These are phyloP conservation scores for Pythium biforme DNA, from an alignment of 352 stramenopile genomes.

Conservation along the genomic window DNA sequence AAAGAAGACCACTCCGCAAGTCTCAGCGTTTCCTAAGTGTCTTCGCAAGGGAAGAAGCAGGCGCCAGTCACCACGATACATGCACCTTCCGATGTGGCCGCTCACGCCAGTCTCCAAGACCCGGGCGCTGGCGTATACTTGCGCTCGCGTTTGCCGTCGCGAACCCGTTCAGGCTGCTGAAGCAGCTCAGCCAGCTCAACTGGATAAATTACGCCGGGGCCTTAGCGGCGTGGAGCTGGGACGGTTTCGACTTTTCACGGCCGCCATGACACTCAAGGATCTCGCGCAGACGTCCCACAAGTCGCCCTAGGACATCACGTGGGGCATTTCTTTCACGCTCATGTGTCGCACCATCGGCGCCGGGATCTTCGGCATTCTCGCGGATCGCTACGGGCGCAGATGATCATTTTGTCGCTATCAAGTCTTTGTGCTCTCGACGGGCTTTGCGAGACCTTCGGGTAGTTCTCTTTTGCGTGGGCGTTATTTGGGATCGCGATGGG, in stretches of 20 bases:
- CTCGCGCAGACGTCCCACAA: conserved; percentile 44
- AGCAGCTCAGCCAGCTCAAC: conserved; percentile 3
- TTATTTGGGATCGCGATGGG: conserved; percentile 28
- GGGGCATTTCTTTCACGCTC: conserved; percentile 54
- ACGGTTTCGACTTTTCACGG: conserved; percentile 61
- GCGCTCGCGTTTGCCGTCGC: conserved; percentile 15
- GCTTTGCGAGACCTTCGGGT: conserved; percentile 5
- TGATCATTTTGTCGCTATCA: conserved; percentile 9
- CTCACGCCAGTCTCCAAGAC: too few relatives aligned
- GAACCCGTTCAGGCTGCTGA: conserved; percentile 12
- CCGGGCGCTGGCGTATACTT: conserved; percentile 5
- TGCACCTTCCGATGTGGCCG: too few relatives aligned
- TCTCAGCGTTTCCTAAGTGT: too few relatives aligned
- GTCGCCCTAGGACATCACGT: conserved; percentile 44
- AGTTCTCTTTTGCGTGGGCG: conserved; percentile 20
- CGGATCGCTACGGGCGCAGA: conserved; percentile 36
- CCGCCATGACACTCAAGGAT: conserved; percentile 44
- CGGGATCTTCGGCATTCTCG: conserved; percentile 42
- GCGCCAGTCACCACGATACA: too few relatives aligned
- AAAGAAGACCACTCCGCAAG: too few relatives aligned
- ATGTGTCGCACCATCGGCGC: conserved; percentile 45
- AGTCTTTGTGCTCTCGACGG: conserved; percentile 2
- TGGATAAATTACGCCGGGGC: conserved; percentile 13
- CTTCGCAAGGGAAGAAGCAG: too few relatives aligned
- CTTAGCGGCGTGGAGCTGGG: conserved; percentile 46